These are phyloP conservation scores for Caulochytrium protostelioides DNA, from an alignment of 371 early-diverging fungal species.

Conservation along the genomic window DNA sequence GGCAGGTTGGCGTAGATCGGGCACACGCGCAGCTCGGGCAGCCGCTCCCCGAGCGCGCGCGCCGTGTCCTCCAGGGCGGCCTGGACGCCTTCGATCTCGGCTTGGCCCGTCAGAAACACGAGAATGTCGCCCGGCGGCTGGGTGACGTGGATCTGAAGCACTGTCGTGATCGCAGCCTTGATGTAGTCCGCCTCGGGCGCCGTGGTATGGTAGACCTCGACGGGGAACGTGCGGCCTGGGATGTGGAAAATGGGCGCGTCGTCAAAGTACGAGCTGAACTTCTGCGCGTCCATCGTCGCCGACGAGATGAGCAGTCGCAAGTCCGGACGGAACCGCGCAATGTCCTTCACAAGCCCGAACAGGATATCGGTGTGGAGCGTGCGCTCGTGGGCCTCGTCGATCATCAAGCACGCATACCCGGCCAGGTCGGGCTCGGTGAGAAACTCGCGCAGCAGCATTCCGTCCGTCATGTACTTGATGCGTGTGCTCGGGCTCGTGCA, in stretches of 20 bases:
- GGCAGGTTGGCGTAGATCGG: conserved; percentile 91
- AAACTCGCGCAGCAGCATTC: conserved; percentile 95
- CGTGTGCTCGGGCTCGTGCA: conserved; percentile 84
- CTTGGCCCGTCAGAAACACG: conserved; percentile 96
- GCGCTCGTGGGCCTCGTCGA: conserved; percentile 99
- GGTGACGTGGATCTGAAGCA: conserved; percentile 85
- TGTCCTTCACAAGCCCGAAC: conserved; percentile 92
- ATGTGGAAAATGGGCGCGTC: conserved; percentile 84
- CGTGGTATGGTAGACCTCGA: conserved; percentile 83
- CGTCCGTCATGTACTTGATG: conserved; percentile 97
- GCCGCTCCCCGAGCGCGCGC: conserved; percentile 65
- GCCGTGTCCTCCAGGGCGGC: conserved; percentile 58
- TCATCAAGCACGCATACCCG: conserved; percentile 76
- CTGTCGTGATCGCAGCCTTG: conserved; percentile 76
- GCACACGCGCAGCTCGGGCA: conserved; percentile 72
- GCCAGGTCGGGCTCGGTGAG: conserved; percentile 89
- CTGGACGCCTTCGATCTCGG: conserved; percentile 89
- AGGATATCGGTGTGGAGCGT: conserved; percentile 95
- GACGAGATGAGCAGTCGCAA: conserved; percentile 91
- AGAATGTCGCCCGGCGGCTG: conserved; percentile 84
- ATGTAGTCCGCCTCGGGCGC: conserved; percentile 95
- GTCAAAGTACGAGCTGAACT: conserved; percentile 86
- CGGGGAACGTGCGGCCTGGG: conserved; percentile 83
- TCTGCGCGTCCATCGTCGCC: conserved; percentile 95
- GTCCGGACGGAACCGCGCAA: conserved; percentile 78